Percentiles rank a stretch among this genome's conserved stretches.
Conservation (phyloP, 179 eudicot genomes). For the Spergularia azorica region DNA sequence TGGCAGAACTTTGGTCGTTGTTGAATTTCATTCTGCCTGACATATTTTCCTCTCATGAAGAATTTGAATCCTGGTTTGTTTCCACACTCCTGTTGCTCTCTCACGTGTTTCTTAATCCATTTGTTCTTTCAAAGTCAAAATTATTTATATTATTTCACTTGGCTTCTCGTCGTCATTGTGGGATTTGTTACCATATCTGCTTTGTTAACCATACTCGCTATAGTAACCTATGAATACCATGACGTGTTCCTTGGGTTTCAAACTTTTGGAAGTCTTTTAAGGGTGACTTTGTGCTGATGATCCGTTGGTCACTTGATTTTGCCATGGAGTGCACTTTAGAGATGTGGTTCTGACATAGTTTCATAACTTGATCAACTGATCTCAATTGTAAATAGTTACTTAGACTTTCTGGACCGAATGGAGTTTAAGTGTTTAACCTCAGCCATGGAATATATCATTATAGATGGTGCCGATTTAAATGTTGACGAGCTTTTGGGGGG, state of each 20-base stretch:
- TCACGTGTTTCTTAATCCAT: not conserved
- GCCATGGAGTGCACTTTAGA: not conserved
- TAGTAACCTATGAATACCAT: not conserved
- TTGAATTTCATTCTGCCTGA: slow-evolving; percentile 96
- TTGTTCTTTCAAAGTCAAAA: not conserved
- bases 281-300: not conserved
- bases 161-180: not conserved
- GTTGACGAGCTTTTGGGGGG: too few relatives aligned
- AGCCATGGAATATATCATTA: too few relatives aligned
- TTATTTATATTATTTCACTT: not conserved
- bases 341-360: too few relatives aligned
- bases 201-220: not conserved
- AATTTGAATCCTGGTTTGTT: slow-evolving; percentile 93
- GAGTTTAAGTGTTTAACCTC: too few relatives aligned
- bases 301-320: not conserved
- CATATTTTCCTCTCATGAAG: slow-evolving; percentile 84
- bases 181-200: not conserved
- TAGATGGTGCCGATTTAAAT: too few relatives aligned
- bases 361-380: too few relatives aligned
- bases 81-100: not conserved
- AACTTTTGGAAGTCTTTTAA: not conserved
- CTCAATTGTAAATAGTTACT: too few relatives aligned
- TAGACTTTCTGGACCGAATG: too few relatives aligned
- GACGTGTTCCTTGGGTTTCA: not conserved
- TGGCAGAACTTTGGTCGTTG: slow-evolving; percentile 98